Base-by-base conservation (phyloP, 768 basidiomycete species). In the Boletus rubroflammeus region DNA sequence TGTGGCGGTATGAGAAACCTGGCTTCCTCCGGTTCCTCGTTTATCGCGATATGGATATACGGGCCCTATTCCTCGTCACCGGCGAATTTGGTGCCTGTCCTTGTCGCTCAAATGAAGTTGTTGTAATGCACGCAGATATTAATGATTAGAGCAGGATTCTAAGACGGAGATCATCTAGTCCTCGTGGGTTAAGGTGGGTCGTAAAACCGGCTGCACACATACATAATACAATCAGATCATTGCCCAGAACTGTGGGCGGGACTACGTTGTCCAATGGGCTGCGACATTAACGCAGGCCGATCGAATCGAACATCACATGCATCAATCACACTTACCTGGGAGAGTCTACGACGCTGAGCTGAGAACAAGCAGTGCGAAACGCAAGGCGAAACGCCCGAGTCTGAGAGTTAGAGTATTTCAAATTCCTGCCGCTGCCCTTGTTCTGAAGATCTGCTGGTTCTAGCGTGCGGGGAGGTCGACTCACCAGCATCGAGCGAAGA, bases 171-270 rank as follows among this genome's bases (percentile, higher is more conserved):
- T 67, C 66, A 58, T 36, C 56, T 40, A 7, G 45, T 45, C 61
- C 65, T 61, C 65, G 67, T 67, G 64, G 44, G 14, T 66, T 66
- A 68, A 66, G 57, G 67, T 67, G 67, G 65, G 67, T 66, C 57
- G 53, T 50, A 39, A 49, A 49, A 39, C 50, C 13, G 29, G 54
- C 44, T 51, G 56, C 34, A 41, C 36, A 29, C 45, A 48, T 56
- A 66, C 64, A 58, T 63, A 63, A 67, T 56, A 19, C 36, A 17
- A 32, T 26, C 39, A 32, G 35, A 47, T 52, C 45, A 48, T 46
- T 42, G 15, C 26, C 43, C 17, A 43, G 14, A 54, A 51, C 4
- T 51, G 34, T 35, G 43, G 32, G 29, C 17, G 34, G 48, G 36
- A 39, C 31, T 46, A 31, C 5, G 26, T 23, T 31, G 45, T 17